Evolutionary conservation across 2,329 filamentous ascomycete genomes (phyloP), one percentile per base, ranked within the genome.

Genomic region (Mariannaea elegans): DNA sequence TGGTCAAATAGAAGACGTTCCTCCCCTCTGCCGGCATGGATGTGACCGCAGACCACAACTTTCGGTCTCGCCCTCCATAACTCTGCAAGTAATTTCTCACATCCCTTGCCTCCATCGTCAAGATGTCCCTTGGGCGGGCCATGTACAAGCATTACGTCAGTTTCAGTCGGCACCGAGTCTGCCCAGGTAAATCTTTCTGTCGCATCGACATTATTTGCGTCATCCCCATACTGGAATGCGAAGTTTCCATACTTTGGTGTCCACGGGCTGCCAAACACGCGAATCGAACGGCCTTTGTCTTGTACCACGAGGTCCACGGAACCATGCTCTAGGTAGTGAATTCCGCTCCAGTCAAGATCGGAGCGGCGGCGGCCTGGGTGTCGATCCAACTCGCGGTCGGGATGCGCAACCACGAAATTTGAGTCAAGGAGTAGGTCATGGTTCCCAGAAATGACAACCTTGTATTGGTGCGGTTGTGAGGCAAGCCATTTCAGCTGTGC

Each of bases 181-280:
- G 31, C 24, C 53, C 58, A 61, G 14, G 58, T 49, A 19, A 58
- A 24, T 4, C 58, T 44, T 24, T 47, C 54, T 12, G 57, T 52
- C 0, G 70, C 66, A n/a, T n/a, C n/a, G n/a, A n/a, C n/a, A n/a
- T n/a, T n/a, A n/a, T n/a, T n/a, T n/a, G n/a, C n/a, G n/a, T n/a
- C n/a, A n/a, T n/a, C n/a, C n/a, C n/a, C n/a, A 57, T 81, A 78
- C 59, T 81, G 78, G 47, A 81, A 82, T 0, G 77, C 78, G 71
- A 73, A 80, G 29, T 63, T 75, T 3, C 76, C 77, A 39, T 72
- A 68, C 12, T 56, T 62, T 7, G 69, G 66, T 5, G 77, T 73
- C 42, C 58, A 63, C 0, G 77, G 78, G 24, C 72, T 76, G 4
- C 77, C 77, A 42, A 73, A 76, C 8, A 80, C 46, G 9, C 61